Evolutionary conservation across 2,329 filamentous ascomycete species (phyloP).

Genomic region (Botrytis tulipae): DNA sequence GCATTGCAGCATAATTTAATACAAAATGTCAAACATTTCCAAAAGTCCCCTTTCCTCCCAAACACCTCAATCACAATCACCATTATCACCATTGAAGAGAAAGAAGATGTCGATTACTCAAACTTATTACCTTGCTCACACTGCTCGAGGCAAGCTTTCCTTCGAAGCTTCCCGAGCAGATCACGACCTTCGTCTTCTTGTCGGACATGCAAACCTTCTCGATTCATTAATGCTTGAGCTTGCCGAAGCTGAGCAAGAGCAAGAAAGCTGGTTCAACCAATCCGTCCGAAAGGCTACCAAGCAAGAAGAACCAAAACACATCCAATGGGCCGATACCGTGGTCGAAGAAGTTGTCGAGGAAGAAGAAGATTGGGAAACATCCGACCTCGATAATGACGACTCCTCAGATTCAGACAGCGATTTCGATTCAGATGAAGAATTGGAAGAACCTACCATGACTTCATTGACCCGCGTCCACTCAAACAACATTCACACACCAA

Average conservation of each 20-base stretch:
- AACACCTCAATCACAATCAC: conserved; percentile 23
- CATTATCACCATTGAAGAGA: conserved; percentile 45
- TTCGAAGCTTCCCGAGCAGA: conserved; percentile 85
- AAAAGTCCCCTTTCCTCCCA: conserved; percentile 28
- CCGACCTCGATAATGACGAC: conserved; percentile 56
- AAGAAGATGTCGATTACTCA: conserved; percentile 97
- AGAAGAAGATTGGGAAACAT: conserved; percentile 63
- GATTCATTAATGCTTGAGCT: conserved; percentile 91
- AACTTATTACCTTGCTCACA: conserved; percentile 97
- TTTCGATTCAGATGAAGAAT: conserved; percentile 55
- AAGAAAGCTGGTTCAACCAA: conserved; percentile 97
- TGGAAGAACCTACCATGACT: conserved; percentile 53
- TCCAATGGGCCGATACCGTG: conserved; percentile 83
- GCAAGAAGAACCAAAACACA: conserved; percentile 60
- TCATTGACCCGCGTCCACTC: conserved; percentile 49
- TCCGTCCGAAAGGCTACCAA: conserved; percentile 74
- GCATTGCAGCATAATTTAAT: conserved; percentile 19
- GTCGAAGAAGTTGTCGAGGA: conserved; percentile 56
- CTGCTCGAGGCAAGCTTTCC: conserved; percentile 93
- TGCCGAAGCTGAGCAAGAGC: conserved; percentile 89
- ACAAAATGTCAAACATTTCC: conserved; percentile 35
- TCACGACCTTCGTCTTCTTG: conserved; percentile 91
- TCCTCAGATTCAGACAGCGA: conserved; percentile 53
- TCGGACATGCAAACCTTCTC: conserved; percentile 97
- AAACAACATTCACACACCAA: conserved; percentile 36